Conservation (phyloP, 176 grass and related monocot genomes). For the Panicum miliaceum region DNA sequence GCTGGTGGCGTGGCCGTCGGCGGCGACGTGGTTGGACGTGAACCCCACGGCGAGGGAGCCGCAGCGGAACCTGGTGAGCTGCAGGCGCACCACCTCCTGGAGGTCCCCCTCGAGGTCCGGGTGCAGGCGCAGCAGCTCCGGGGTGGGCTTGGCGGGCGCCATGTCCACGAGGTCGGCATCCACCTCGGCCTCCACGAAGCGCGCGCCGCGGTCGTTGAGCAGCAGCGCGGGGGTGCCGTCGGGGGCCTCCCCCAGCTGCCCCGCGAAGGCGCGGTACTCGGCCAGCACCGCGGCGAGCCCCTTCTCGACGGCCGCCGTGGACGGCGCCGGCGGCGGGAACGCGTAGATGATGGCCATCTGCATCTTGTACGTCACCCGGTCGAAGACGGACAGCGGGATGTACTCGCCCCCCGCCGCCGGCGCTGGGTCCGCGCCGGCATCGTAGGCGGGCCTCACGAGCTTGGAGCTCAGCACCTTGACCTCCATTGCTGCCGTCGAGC, state of each 20-base stretch:
- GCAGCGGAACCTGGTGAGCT: slow-evolving; percentile 66
- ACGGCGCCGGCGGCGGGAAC: slow-evolving; percentile 61
- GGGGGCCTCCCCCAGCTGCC: slow-evolving; percentile 44
- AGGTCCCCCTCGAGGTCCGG: slow-evolving; percentile 38
- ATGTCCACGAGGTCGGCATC: slow-evolving; percentile 44
- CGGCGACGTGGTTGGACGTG: slow-evolving; percentile 57
- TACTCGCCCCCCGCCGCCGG: not conserved
- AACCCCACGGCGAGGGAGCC: slow-evolving; percentile 54
- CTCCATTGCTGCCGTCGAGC: slow-evolving; percentile 50
- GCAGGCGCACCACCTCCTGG: slow-evolving; percentile 56
- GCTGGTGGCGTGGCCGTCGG: slow-evolving; percentile 63
- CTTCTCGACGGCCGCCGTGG: slow-evolving; percentile 54
- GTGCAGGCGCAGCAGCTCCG: slow-evolving; percentile 49
- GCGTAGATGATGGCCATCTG: slow-evolving; percentile 73
- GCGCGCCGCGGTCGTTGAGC: slow-evolving; percentile 59
- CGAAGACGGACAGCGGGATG: slow-evolving; percentile 65
- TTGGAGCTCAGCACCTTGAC: slow-evolving; percentile 62
- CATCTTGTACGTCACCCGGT: slow-evolving; percentile 49
- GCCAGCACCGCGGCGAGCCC: slow-evolving; percentile 42
- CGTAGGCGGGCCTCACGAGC: slow-evolving; percentile 57
- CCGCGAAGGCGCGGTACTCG: slow-evolving; percentile 59
- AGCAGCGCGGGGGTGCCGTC: slow-evolving; percentile 46
- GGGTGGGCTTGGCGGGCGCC: slow-evolving; percentile 50
- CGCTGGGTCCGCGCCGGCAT: not conserved
- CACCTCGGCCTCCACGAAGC: slow-evolving; percentile 52